phyloP scores from a whole-genome alignment of 108 stramenopile genomes.

The Cyclotella kingstonii region DNA sequence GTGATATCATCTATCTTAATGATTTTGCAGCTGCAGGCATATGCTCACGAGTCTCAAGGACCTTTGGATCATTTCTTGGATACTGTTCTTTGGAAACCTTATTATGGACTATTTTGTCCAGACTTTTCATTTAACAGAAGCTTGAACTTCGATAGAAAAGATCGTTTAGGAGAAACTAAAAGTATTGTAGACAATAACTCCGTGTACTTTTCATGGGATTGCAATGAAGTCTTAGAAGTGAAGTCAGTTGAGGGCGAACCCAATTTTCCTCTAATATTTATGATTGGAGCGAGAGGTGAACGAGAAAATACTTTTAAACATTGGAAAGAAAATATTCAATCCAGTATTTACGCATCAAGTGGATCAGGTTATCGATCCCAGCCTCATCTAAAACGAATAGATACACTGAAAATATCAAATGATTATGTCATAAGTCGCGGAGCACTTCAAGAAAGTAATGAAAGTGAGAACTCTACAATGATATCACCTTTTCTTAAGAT shows the following conservation, averaged over 20 bases:
- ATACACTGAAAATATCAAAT: constrained; percentile 37
- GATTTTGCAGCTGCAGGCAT: constrained; percentile 26
- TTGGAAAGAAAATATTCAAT: constrained; percentile 14
- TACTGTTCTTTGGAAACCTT: constrained; percentile 13
- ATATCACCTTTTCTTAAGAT: neutral
- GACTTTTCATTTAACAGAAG: constrained; percentile 7
- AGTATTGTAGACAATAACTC: neutral
- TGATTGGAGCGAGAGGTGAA: constrained; percentile 40
- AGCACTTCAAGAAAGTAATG: constrained; percentile 4
- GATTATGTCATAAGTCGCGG: constrained; percentile 35
- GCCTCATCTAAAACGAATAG: constrained; percentile 23
- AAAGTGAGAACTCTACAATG: neutral
- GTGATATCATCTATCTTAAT: neutral
- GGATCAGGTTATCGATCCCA: neutral
- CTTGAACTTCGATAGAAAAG: neutral
- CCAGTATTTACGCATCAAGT: neutral
- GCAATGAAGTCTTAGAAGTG: neutral
- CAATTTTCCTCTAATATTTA: constrained; percentile 34
- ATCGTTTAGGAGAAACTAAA: neutral
- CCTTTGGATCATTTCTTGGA: constrained; percentile 32
- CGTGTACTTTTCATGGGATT: constrained; percentile 15
- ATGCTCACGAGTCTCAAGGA: constrained; percentile 28
- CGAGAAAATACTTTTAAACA: constrained; percentile 25
- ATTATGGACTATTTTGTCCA: constrained; percentile 31
- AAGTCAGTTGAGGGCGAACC: neutral